These are phyloP conservation scores for Spergularia marina DNA, from an alignment of 148 eudicot species.

Conservation along the genomic window DNA sequence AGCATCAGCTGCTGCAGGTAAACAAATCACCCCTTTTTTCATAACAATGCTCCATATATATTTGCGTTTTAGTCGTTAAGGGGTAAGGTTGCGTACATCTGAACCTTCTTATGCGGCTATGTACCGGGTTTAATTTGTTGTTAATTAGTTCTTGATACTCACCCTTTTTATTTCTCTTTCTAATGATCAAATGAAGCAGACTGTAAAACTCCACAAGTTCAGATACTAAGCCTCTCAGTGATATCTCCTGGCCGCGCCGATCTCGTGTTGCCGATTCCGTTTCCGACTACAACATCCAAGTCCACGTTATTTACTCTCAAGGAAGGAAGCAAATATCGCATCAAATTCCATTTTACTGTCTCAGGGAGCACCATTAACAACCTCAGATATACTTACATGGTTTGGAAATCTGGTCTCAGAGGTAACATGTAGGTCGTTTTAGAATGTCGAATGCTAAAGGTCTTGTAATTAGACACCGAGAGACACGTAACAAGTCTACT, in stretches of 20 bases:
- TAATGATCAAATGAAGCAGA: conserved; percentile 2
- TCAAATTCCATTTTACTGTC: conserved; percentile 30
- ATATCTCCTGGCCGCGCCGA: conserved; percentile 33
- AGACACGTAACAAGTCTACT: too few species aligned
- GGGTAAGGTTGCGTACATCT: background rate
- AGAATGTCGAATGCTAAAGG: too few species aligned
- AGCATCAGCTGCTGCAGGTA: conserved; percentile 23
- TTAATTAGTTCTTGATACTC: background rate
- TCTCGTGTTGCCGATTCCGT: conserved; percentile 34
- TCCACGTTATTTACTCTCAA: conserved; percentile 38
- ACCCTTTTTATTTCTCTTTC: background rate
- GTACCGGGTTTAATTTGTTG: too few species aligned
- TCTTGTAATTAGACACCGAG: too few species aligned
- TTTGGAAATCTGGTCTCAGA: conserved; percentile 41
- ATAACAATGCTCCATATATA: too few species aligned
- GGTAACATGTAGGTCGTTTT: conserved; percentile 20
- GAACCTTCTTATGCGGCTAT: background rate
- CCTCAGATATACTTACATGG: conserved; percentile 34
- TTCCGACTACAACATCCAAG: conserved; percentile 30
- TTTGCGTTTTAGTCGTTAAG: too few species aligned
- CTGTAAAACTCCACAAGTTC: conserved; percentile 29
- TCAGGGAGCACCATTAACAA: conserved; percentile 19
- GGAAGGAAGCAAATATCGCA: conserved; percentile 37
- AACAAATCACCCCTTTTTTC: background rate
- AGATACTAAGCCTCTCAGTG: conserved; percentile 33